Base-by-base conservation (phyloP, 345 rosid species). In the Salix purpurea region DNA sequence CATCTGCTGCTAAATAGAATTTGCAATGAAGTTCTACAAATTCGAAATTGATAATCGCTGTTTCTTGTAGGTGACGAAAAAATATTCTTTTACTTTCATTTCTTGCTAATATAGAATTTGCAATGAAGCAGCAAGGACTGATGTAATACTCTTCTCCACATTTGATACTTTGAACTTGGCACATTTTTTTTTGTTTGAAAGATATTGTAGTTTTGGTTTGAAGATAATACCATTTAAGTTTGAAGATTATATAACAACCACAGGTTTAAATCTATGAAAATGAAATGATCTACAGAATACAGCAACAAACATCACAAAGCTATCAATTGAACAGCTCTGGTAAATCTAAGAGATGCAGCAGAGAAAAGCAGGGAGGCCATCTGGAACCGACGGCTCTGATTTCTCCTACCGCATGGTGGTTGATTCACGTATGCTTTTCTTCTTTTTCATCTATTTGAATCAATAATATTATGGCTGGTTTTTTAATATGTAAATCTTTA, bases 331-430 rank as follows among this genome's bases (percentile, higher is more conserved):
- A 36, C 37, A 36, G 37, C 37, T 36, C 37, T 36, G 7, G 1
- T 36, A 36, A 36, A 36, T 36, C 37, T 36, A 82, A 82, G 81
- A 88, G 77, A 52, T 74, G 78, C 75, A 73, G 76, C 84, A 34
- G 67, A 72, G 72, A 36, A 74, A 52, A 64, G 48, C 69, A 0
- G 91, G 91, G 37, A 75, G 91, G 75, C 94, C 94, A 32, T 80
- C 84, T 34, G 98, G 93, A 14, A 94, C 97, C 11, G 97, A 94
- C 66, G 98, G 96, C 73, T 94, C 91, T 0, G 96, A 94, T 87
- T 92, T 88, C 90, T 90, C 92, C 0, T 91, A 82, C 80, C 91
- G 97, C 10, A 92, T 92, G 98, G 96, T 91, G 70, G 93, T 94
- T 46, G 97, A 92, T 84, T 89, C 94, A 77, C 90, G 98, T 92